Base-by-base conservation (phyloP, 2,329 filamentous ascomycete genomes). In the Trichoderma breve region DNA sequence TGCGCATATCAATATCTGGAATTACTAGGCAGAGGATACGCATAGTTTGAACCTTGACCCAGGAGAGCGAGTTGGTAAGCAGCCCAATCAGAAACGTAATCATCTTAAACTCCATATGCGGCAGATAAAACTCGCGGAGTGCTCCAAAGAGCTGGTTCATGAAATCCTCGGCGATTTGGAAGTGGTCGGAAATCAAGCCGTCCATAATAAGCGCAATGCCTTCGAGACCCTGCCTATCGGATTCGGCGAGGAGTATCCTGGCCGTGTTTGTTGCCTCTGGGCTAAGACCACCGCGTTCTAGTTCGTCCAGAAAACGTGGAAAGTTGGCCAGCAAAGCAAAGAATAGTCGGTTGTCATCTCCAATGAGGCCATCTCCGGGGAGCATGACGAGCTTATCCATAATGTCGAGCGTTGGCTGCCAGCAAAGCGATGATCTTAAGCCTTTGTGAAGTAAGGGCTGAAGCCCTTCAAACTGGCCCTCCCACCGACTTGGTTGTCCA, bases 1-100 rank as follows among this genome's bases (percentile, higher is more conserved):
- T 95, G 70, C 92, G 91, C 92, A 98, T 97, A 78, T 99, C 95
- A 36, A 98, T 92, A 68, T 95, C 92, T 0, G 94, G 93, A 61
- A 99, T 92, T 72, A 97, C 85, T 24, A 93, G 88, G 77, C 93
- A 93, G 0, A 99, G 88, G 14, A 98, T 90, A 73, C 93, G 91
- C 93, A 99, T 97, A 0, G 93, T 94, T 83, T 96, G 95, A 57
- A 95, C 86, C 80, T 97, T 97, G 81, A 98, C 93, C 93, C 94
- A 98, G 3, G 93, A 88, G 1, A 92, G 88, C 39, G 91, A 92
- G 78, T 99, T 99, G 15, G 95, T 97, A 68, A 99, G 86, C 62
- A 98, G 87, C 2, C 96, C 94, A 82, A 98, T 93, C 57, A 98
- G 84, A 83, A 97, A 98, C 1, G 94, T 93, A 12, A 99, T 83